Evolutionary conservation across 768 basidiomycete species (phyloP).

Genomic region (Russula abietina): DNA sequence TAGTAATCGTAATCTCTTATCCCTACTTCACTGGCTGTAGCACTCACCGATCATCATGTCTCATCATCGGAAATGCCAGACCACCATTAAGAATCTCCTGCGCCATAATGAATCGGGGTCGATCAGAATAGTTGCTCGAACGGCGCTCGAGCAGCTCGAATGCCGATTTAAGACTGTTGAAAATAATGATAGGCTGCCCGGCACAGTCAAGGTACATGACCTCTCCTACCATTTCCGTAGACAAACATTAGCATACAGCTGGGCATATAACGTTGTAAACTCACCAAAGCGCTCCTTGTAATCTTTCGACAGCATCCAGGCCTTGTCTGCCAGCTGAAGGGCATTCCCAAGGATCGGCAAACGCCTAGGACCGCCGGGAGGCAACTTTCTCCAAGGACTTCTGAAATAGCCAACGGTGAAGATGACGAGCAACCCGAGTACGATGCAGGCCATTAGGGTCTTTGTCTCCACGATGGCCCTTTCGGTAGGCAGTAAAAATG

Average conservation of each 20-base stretch:
- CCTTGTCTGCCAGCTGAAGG: not conserved
- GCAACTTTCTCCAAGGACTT: constrained; percentile 10
- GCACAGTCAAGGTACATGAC: constrained; percentile 25
- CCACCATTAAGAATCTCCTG: constrained; percentile 16
- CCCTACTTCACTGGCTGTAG: not conserved
- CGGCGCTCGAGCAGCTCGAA: constrained; percentile 28
- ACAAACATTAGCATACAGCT: not conserved
- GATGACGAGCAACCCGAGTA: not conserved
- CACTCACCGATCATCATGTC: not conserved
- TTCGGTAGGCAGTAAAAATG: not conserved
- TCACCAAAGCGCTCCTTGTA: constrained; percentile 4
- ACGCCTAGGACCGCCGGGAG: not conserved
- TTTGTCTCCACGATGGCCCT: not conserved
- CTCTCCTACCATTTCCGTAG: constrained; percentile 4
- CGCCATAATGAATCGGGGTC: constrained; percentile 19
- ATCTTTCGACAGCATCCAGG: constrained; percentile 2
- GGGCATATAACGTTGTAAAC: not conserved
- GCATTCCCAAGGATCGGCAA: constrained; percentile 8
- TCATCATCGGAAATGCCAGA: not conserved
- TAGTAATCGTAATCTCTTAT: too few species aligned
- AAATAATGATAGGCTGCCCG: constrained; percentile 21
- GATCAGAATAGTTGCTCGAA: constrained; percentile 28
- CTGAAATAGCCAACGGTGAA: not conserved
- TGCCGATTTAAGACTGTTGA: constrained; percentile 1
- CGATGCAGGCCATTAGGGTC: not conserved